These are phyloP conservation scores for Komagataea norvegica DNA, from an alignment of 1,139 yeast genomes.

Conservation along the genomic window DNA sequence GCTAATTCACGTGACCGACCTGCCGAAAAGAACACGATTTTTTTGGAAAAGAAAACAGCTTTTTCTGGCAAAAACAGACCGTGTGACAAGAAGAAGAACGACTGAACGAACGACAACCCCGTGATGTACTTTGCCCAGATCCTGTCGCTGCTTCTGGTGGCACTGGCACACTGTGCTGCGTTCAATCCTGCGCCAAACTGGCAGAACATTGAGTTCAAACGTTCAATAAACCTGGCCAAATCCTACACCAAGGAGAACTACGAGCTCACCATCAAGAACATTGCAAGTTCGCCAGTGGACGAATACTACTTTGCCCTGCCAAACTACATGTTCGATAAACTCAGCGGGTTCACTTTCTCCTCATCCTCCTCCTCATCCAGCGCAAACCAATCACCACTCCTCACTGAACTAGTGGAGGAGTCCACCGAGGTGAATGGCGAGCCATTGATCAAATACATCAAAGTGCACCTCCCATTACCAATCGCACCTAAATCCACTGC, in stretches of 20 bases:
- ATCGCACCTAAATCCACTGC: slow-evolving; percentile 57
- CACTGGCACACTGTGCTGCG: slow-evolving; percentile 6
- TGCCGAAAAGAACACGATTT: too few species aligned
- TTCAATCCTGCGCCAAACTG: slow-evolving; percentile 29
- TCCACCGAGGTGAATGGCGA: slow-evolving; percentile 25
- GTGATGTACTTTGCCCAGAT: slow-evolving; percentile 10
- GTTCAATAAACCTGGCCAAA: slow-evolving; percentile 59
- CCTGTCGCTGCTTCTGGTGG: slow-evolving; percentile 10
- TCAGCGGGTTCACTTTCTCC: slow-evolving; percentile 44
- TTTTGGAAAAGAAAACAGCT: too few species aligned
- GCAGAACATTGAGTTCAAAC: slow-evolving; percentile 31
- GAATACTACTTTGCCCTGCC: slow-evolving; percentile 54
- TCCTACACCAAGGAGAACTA: slow-evolving; percentile 65
- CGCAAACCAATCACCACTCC: slow-evolving; percentile 23
- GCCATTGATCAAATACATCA: slow-evolving; percentile 34
- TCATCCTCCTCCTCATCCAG: too few species aligned
- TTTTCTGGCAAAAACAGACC: too few species aligned
- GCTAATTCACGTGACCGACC: background rate
- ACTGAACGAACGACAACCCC: too few species aligned
- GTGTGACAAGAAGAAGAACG: too few species aligned
- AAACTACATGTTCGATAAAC: slow-evolving; percentile 37
- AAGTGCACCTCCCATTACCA: slow-evolving; percentile 56
- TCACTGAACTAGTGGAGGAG: slow-evolving; percentile 33
- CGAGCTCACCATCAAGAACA: slow-evolving; percentile 54
- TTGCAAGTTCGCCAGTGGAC: slow-evolving; percentile 47